Evolutionary conservation across 768 basidiomycete genomes (phyloP), one percentile per base, ranked within the genome.

Genomic region (Collybia sp.): DNA sequence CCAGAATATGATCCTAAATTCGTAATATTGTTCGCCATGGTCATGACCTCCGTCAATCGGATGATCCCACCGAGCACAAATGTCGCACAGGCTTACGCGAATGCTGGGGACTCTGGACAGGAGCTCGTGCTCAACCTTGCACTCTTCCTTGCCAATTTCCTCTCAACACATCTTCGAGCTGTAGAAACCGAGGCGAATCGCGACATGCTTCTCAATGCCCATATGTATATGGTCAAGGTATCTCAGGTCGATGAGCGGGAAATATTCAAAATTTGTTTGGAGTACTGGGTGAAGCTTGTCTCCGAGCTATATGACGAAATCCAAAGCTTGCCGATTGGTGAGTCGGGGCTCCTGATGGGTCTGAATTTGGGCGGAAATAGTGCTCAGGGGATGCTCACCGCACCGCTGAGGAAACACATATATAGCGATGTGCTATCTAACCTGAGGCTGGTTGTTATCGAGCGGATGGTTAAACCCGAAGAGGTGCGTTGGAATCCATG

Each of bases 381-480:
- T 35, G 76, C 77, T 8, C 74, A 75, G 54, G 85, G 70, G 52
- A 78, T 89, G 79, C 68, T 90, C 18, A 82, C 79, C 51, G 82
- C 88, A 72, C 79, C 86, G 2, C 62, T 94, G 55, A 73, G 96
- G 55, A 94, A 97, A 76, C 92, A 92, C 62, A 88, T 96, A 49
- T 99, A 98, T 61, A 84, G 85, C 50, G 94, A 98, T 54, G 93
- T 99, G 10, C 71, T 99, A 44, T 93, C 88, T 25, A 96, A 99
- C 63, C 63, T 99, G 56, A 80, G 96, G 37, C 67, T 97, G 49
- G 95, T 98, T 38, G 93, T 99, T 58, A 95, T 98, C 55, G 95
- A 97, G 68, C 80, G 91, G 57, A 99, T 99, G 96, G 96, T 97
- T 53, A 99, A 98, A 64, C 96, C 96, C 4, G 96, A 99, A 65